A percentile compares a stretch with the other conserved stretches of the same genome.
These are phyloP conservation scores for Gynostemma pentaphyllum DNA, from an alignment of 306 rosid genomes.

Conservation along the genomic window DNA sequence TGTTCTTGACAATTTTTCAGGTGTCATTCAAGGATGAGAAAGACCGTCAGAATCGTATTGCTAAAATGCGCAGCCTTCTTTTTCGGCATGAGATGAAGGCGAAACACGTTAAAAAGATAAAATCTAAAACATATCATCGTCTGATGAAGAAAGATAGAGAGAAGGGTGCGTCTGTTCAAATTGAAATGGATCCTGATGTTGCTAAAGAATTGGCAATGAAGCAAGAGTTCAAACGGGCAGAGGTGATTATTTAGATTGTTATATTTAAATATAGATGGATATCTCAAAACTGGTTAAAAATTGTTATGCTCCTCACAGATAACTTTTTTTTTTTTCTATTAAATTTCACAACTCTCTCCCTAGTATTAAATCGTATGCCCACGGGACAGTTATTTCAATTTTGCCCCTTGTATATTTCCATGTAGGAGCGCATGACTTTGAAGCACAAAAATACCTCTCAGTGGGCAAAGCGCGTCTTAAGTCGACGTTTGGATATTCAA, in stretches of 20 bases:
- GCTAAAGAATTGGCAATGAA: constrained; percentile 66
- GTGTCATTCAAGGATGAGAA: constrained; percentile 72
- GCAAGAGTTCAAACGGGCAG: constrained; percentile 67
- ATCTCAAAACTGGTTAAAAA: background rate
- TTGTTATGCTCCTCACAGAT: background rate
- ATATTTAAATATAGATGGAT: background rate
- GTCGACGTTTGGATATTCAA: constrained; percentile 64
- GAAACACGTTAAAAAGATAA: constrained; percentile 71
- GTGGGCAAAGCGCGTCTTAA: constrained; percentile 59
- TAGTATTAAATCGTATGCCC: background rate
- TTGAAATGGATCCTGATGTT: constrained; percentile 65
- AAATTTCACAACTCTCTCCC: background rate
- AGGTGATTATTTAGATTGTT: constrained; percentile 37
- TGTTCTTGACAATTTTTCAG: constrained; percentile 23
- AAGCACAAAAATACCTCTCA: constrained; percentile 57
- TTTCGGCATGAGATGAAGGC: constrained; percentile 71
- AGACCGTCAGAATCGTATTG: constrained; percentile 69
- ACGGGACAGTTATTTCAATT: background rate
- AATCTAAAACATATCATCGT: constrained; percentile 76
- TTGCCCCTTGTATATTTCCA: background rate
- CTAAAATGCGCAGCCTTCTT: constrained; percentile 86
- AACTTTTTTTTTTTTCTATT: too few relatives aligned
- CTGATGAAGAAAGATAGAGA: constrained; percentile 64
- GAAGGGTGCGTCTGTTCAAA: constrained; percentile 39
- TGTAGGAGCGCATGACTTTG: constrained; percentile 80